Evolutionary conservation across 2,329 filamentous ascomycete species (phyloP), one percentile per base, ranked within the genome.

Genomic region (Ascochyta viciae-villosae): DNA sequence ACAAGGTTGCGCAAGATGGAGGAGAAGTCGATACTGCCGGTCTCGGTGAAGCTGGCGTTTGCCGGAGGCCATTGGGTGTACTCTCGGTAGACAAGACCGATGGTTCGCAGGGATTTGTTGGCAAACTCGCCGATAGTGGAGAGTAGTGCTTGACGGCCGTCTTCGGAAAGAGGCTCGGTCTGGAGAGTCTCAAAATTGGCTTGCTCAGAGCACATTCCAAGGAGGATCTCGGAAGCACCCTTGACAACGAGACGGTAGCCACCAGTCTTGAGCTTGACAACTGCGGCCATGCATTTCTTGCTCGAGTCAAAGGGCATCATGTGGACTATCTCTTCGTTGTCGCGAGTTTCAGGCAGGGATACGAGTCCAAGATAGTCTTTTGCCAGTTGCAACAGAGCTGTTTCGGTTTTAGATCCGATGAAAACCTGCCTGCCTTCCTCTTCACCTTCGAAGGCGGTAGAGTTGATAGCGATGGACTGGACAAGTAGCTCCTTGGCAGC

Each of bases 361-460:
- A 76, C 72, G 67, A 84, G 81, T 40, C 80, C 82, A 6, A 85
- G 75, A 50, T 82, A 75, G 27, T 84, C 80, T 47, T 76, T 79
- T 3, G 80, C 81, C 31, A 85, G 74, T 26, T 80, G 74, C 8
- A 85, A 75, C 3, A 85, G 75, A 2, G 83, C 83, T 6, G 82
- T 84, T 62, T 85, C 83, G 1, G 83, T 85, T 71, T 85, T 85
- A 45, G 83, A 85, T 5, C 83, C 83, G 40, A 85, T 77, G 56
- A 84, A 85, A 3, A 76, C 76, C 34, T 82, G 77, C 16, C 80
- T 77, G 6, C 81, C 80, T 0, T 69, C 65, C 19, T 70, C 66
- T 43, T 64, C 61, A 6, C 65, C 65, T 59, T 85, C 83, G 44
- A 85, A 85, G 0, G 83, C 83, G 0, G 83, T 85, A 0, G 83